Percentiles rank a stretch among this genome's conserved stretches.
Evolutionary conservation across 441 rosid genomes (phyloP).

Genomic region (Capsella rubella): DNA sequence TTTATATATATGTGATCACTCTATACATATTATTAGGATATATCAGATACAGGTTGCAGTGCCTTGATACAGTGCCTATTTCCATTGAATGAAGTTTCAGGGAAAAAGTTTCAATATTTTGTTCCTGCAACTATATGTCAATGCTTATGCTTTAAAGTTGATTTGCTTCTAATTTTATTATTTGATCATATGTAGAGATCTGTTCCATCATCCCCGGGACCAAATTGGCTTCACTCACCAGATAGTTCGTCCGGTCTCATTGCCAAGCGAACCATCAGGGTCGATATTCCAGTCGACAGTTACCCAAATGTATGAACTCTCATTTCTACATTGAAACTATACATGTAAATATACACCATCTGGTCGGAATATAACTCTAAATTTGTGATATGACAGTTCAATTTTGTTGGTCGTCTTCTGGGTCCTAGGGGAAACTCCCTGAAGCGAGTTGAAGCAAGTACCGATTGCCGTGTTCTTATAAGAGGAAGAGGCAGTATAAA

Average conservation of each 20-base stretch:
- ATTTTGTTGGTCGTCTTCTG: conserved; percentile 97
- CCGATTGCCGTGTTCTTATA: conserved; percentile 94
- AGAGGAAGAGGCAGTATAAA: conserved; percentile 98
- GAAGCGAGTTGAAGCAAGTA: conserved; percentile 94
- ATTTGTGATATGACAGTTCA: no score
- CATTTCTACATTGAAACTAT: conserved; percentile 11
- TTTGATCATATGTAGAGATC: conserved; percentile 65
- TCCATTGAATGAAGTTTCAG: conserved; percentile 8
- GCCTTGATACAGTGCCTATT: conserved; percentile 18
- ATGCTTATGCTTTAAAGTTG: conserved; percentile 6
- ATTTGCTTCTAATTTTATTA: conserved; percentile 40
- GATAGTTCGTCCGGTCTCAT: conserved; percentile 85
- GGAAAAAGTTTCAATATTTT: background rate
- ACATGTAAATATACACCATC: background rate
- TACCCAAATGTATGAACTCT: conserved; percentile 77
- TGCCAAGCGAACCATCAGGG: conserved; percentile 87
- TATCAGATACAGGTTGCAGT: conserved; percentile 35
- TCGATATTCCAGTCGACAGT: conserved; percentile 90
- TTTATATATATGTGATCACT: conserved; percentile 4
- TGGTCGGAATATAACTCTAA: no score
- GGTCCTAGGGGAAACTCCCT: conserved; percentile 99
- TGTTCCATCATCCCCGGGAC: conserved; percentile 68
- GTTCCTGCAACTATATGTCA: conserved; percentile 24
- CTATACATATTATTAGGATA: conserved; percentile 24
- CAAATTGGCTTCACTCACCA: conserved; percentile 82